Evolutionary conservation across 23 red algal genomes (phyloP).

Genomic region (Gracilaria gracilis): DNA sequence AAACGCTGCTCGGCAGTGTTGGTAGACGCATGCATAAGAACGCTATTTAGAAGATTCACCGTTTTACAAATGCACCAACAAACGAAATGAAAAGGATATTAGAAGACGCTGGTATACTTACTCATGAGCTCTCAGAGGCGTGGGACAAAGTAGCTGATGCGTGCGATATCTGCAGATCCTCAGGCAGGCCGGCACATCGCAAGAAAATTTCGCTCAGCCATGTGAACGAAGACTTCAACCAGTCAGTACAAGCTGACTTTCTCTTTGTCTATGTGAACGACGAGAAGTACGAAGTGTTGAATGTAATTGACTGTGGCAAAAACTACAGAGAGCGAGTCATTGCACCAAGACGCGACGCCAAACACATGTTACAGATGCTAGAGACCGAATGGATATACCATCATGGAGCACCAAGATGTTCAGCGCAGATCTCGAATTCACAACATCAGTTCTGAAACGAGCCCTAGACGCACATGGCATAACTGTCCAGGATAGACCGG

Average conservation of each 20-base stretch:
- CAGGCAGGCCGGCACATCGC: neutral
- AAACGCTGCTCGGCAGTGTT: neutral
- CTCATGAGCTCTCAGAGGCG: neutral
- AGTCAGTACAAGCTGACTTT: conserved; percentile 37
- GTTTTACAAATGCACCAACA: conserved; percentile 1
- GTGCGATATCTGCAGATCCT: conserved; percentile 22
- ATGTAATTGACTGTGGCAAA: conserved; percentile 31
- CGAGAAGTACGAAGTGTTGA: conserved; percentile 38
- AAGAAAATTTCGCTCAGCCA: conserved; percentile 44
- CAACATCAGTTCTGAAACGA: conserved; percentile 16
- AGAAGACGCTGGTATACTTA: neutral
- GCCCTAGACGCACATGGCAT: neutral
- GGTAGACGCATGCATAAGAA: neutral
- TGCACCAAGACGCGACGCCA: conserved; percentile 9
- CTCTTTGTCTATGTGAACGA: neutral
- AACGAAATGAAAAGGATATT: conserved; percentile 16
- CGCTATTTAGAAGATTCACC: conserved; percentile 23
- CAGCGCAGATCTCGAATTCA: conserved; percentile 56
- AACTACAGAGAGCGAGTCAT: conserved; percentile 45
- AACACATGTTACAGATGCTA: conserved; percentile 16
- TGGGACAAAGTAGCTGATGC: neutral
- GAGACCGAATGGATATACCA: conserved; percentile 49
- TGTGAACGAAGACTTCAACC: conserved; percentile 54
- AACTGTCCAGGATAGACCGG: neutral
- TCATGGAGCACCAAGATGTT: conserved; percentile 45